phyloP scores from a whole-genome alignment of 495 filamentous ascomycete genomes.

The Glonium stellatum region DNA sequence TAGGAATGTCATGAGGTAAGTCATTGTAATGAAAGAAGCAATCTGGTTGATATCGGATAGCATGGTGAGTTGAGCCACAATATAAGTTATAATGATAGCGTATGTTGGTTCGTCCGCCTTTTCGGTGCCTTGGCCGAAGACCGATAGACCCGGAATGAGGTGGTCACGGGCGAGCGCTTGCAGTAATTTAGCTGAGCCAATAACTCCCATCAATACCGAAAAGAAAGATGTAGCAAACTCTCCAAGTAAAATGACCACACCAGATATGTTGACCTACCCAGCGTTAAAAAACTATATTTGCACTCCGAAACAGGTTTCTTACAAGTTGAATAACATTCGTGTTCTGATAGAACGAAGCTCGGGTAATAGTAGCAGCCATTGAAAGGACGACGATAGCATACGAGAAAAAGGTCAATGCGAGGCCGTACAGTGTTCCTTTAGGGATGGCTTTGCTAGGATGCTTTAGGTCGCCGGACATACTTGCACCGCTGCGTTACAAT shows the following conservation, averaged over 20 bases:
- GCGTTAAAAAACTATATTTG: not conserved
- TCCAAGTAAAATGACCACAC: conserved; percentile 65
- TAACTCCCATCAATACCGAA: conserved; percentile 79
- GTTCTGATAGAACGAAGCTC: conserved; percentile 66
- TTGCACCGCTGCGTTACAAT: conserved; percentile 54
- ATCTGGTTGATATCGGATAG: conserved; percentile 83
- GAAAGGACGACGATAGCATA: conserved; percentile 74
- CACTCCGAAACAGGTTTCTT: conserved; percentile 21
- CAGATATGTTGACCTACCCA: conserved; percentile 58
- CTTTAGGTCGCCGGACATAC: conserved; percentile 81
- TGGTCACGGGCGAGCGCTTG: conserved; percentile 78
- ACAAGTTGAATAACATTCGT: conserved; percentile 71
- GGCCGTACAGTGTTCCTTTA: conserved; percentile 68
- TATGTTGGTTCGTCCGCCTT: conserved; percentile 68
- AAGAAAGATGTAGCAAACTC: conserved; percentile 80
- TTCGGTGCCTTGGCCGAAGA: conserved; percentile 71
- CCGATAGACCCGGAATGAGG: conserved; percentile 64
- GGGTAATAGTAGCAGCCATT: conserved; percentile 70
- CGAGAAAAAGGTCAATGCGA: conserved; percentile 65
- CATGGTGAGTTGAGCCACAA: conserved; percentile 72
- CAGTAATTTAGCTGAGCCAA: conserved; percentile 79
- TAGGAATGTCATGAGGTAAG: conserved; percentile 71
- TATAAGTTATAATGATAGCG: conserved; percentile 70
- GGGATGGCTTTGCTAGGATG: conserved; percentile 83
- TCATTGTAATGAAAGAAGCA: conserved; percentile 82